phyloP scores from a whole-genome alignment of 1,139 yeast genomes.

The Wickerhamomyces sp. region DNA sequence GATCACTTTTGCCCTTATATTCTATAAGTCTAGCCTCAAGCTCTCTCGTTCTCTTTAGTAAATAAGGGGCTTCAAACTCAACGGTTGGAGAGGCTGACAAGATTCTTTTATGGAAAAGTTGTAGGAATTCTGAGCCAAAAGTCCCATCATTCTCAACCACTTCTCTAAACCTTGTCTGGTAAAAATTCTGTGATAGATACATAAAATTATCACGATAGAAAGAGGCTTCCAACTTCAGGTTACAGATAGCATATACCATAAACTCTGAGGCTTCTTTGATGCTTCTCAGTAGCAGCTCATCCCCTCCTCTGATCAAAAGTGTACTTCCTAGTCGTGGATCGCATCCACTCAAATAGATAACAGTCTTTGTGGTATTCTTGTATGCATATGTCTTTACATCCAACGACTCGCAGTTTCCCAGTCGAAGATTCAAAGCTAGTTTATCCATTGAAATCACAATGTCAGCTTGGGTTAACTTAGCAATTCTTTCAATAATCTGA shows the following conservation, averaged over 20 bases:
- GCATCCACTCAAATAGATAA: slow-evolving; percentile 74
- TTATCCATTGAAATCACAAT: slow-evolving; percentile 65
- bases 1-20: slow-evolving; percentile 22
- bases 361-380: slow-evolving; percentile 59
- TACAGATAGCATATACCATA: slow-evolving; percentile 70
- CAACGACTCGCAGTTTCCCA: slow-evolving; percentile 73
- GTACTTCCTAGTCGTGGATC: slow-evolving; percentile 77
- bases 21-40: slow-evolving; percentile 44
- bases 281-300: slow-evolving; percentile 52
- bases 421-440: slow-evolving; percentile 49
- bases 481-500: slow-evolving; percentile 74
- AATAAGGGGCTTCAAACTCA: slow-evolving; percentile 60
- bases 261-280: slow-evolving; percentile 80
- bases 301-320: slow-evolving; percentile 73
- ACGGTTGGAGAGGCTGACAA: slow-evolving; percentile 78
- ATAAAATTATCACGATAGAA: slow-evolving; percentile 73
- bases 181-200: slow-evolving; percentile 37
- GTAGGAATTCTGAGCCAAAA: slow-evolving; percentile 46
- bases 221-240: slow-evolving; percentile 76
- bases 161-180: slow-evolving; percentile 19
- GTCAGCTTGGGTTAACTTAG: slow-evolving; percentile 81
- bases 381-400: slow-evolving; percentile 64
- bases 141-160: slow-evolving; percentile 17
- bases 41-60: slow-evolving; percentile 50
- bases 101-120: slow-evolving; percentile 43